Evolutionary conservation across 768 basidiomycete species (phyloP).

Genomic region (Suillus spraguei): DNA sequence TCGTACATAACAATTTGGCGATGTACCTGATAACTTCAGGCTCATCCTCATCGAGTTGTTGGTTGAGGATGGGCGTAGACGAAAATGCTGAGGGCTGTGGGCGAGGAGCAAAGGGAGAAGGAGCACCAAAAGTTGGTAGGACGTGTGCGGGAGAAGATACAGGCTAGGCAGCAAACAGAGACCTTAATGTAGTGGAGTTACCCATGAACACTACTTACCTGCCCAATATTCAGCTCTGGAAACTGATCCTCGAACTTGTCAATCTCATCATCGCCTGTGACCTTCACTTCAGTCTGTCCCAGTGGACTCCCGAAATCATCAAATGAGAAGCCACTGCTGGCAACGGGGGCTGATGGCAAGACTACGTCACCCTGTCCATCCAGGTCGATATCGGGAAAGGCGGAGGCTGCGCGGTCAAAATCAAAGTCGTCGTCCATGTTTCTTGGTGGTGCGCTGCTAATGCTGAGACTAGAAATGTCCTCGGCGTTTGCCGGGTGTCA

Average conservation of each 20-base stretch:
- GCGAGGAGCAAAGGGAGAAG: slow-evolving; percentile 70
- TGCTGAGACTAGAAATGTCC: background rate
- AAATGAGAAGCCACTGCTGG: slow-evolving; percentile 59
- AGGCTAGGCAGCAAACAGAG: slow-evolving; percentile 23
- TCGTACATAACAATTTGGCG: background rate
- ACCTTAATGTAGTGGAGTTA: slow-evolving; percentile 15
- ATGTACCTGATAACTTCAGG: slow-evolving; percentile 83
- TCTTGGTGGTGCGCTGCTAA: background rate
- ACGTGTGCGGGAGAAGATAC: slow-evolving; percentile 32
- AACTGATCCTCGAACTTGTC: slow-evolving; percentile 87
- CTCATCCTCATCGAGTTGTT: slow-evolving; percentile 74
- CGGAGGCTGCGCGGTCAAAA: slow-evolving; percentile 79
- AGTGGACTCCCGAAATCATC: slow-evolving; percentile 62
- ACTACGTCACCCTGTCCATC: slow-evolving; percentile 66
- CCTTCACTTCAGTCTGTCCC: slow-evolving; percentile 56
- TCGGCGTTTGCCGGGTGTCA: background rate
- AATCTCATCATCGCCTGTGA: slow-evolving; percentile 85
- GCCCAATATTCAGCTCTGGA: slow-evolving; percentile 69
- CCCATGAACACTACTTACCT: slow-evolving; percentile 31
- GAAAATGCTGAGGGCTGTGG: slow-evolving; percentile 73
- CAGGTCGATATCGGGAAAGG: slow-evolving; percentile 83
- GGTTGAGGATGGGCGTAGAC: slow-evolving; percentile 73
- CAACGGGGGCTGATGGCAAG: slow-evolving; percentile 33
- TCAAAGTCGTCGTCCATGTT: slow-evolving; percentile 63
- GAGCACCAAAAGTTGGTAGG: slow-evolving; percentile 49